Evolutionary conservation across 495 filamentous ascomycete species (phyloP).

Genomic region (Podospora fimiseda): DNA sequence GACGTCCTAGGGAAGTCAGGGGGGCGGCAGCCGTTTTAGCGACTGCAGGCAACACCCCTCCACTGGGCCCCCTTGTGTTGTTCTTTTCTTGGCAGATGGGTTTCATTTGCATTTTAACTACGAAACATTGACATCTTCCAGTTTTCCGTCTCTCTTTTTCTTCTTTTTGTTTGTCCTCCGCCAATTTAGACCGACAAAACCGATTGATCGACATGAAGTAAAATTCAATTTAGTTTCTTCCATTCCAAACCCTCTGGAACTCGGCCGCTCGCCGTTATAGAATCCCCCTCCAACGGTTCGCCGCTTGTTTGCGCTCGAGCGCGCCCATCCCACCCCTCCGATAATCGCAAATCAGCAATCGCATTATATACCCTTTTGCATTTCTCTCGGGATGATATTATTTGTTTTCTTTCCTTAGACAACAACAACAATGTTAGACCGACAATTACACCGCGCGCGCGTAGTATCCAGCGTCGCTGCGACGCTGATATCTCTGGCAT

Average conservation of each 20-base stretch:
- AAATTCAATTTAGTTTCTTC: too few species aligned
- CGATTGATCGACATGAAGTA: too few species aligned
- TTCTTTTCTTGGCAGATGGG: not conserved
- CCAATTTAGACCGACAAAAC: too few species aligned
- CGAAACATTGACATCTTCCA: not conserved
- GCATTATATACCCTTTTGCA: too few species aligned
- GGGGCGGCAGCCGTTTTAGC: too few species aligned
- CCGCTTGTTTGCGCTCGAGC: too few species aligned
- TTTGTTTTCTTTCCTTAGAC: constrained; percentile 2
- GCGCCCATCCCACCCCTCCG: not conserved
- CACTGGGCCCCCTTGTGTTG: not conserved
- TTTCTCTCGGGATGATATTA: not conserved
- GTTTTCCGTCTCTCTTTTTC: not conserved
- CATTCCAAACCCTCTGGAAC: too few species aligned
- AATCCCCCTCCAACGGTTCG: too few species aligned
- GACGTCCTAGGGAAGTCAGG: not conserved
- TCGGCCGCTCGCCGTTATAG: too few species aligned
- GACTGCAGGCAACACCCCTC: too few species aligned
- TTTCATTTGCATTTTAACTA: not conserved
- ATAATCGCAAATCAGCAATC: not conserved
- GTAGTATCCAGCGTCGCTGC: constrained; percentile 78
- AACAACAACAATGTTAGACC: constrained; percentile 23
- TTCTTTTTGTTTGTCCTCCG: not conserved
- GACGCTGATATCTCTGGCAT: constrained; percentile 78
- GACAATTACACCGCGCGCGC: constrained; percentile 48